Base-by-base conservation (phyloP, 2,329 filamentous ascomycete species). In the Pseudogymnoascus sp. region DNA sequence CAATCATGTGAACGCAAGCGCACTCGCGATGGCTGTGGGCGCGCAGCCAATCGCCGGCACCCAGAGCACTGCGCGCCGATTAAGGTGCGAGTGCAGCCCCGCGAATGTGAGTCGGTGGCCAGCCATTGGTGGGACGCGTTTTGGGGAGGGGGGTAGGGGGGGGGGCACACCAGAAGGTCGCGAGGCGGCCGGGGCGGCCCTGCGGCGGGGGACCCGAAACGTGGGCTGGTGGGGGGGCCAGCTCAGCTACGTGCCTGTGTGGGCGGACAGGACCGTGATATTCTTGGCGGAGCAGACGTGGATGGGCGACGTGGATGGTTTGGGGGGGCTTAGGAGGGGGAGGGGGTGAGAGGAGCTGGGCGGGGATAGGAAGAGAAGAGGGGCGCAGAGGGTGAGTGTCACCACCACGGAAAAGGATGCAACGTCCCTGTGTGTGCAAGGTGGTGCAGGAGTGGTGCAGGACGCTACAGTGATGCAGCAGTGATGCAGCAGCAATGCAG, bases 71-170 rank as follows among this genome's bases (percentile, higher is more conserved):
- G 44, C 23, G 23, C 21, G 14, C 18, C 44, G 44, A 50, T 50
- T 50, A 50, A 50, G 44, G 44, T 50, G 21, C 23, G 44, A 50
- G 44, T 50, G 44, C 44, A 50, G 44, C 44, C 44, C 44, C 44
- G 44, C 44, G 44, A 50, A 50, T 25, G 44, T n/a, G 44, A 23
- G 10, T 50, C 44, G 21, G 12, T 14, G 23, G 5, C 44, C 44
- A 50, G 44, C 44, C 44, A 50, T 50, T 50, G 44, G 44, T 28
- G 44, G 44, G 44, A 50, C 21, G 44, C 44, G 44, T 50, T 50
- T 50, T 14, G 11, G 5, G 42, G 42, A 18, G 8, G 11, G 31
- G 31, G 31, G 31, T 4, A 11, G 4, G 16, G 38, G 38, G 38
- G n/a, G 38, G 38, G 38, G 4, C n/a, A 40, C 14, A 40, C 7